Conservation (phyloP, 768 basidiomycete species). For the Hysterangium stoloniferum region DNA sequence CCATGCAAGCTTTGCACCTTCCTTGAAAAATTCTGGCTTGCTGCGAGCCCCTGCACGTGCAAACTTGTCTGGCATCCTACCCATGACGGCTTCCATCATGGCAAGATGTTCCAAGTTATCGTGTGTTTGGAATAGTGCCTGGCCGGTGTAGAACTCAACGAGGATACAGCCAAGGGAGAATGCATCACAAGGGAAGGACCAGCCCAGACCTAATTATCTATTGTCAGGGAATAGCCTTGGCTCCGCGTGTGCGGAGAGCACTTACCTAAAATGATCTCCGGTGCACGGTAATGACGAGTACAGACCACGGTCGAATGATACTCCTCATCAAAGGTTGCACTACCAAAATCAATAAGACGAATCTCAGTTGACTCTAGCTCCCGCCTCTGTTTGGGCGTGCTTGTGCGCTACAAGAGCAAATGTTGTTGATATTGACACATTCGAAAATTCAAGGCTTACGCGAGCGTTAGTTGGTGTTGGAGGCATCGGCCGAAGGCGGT, state of each 20-base stretch:
- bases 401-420: constrained; percentile 31
- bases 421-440: constrained; percentile 15
- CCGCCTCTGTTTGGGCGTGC: constrained; percentile 60
- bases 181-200: constrained; percentile 98
- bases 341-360: constrained; percentile 96
- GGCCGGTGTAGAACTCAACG: constrained; percentile 96
- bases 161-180: constrained; percentile 98
- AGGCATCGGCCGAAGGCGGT: constrained; percentile 49
- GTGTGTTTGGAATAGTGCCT: constrained; percentile 98
- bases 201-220: constrained; percentile 71
- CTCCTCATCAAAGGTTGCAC: constrained; percentile 95
- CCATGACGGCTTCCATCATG: constrained; percentile 99
- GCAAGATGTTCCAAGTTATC: constrained; percentile 98
- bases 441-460: constrained; percentile 30
- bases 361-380: constrained; percentile 86
- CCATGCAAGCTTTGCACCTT: constrained; percentile 80
- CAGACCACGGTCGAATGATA: constrained; percentile 98
- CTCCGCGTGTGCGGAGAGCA: constrained; percentile 13
- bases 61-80: constrained; percentile 89
- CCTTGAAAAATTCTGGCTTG: constrained; percentile 93
- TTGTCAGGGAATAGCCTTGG: constrained; percentile 15
- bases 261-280: constrained; percentile 95
- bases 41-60: constrained; percentile 64
- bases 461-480: constrained; percentile 45
- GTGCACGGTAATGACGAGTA: constrained; percentile 96